Evolutionary conservation across 371 early-diverging fungal genomes (phyloP).

Genomic region (Funneliformis caledonium): DNA sequence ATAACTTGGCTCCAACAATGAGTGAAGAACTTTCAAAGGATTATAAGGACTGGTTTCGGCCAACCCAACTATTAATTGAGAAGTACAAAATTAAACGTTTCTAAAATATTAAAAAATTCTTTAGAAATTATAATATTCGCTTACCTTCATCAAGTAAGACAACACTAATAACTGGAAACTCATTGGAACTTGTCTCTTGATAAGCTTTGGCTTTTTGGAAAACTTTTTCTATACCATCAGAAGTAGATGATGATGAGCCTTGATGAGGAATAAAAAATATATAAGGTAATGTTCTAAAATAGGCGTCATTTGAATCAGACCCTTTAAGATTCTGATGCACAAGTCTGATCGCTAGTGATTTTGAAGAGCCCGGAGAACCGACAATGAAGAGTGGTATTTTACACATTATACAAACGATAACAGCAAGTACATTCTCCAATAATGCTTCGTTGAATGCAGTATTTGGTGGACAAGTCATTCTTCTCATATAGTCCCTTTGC

Average conservation of each 20-base stretch:
- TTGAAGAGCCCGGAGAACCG: constrained; percentile 37
- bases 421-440: constrained; percentile 31
- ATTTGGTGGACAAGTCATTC: constrained; percentile 30
- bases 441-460: constrained; percentile 35
- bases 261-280: constrained; percentile 41
- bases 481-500: constrained; percentile 12
- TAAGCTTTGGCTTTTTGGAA: constrained; percentile 35
- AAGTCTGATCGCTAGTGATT: constrained; percentile 37
- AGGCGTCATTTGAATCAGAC: constrained; percentile 35
- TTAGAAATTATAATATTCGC: not conserved
- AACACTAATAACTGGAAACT: constrained; percentile 36
- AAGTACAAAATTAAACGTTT: not conserved
- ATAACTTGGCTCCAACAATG: constrained; percentile 41
- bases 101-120: not conserved
- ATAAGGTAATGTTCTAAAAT: constrained; percentile 34
- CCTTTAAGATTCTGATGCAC: constrained; percentile 40
- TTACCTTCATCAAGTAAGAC: constrained; percentile 41
- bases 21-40: constrained; percentile 40
- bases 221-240: constrained; percentile 41
- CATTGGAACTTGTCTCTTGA: constrained; percentile 29
- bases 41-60: constrained; percentile 40
- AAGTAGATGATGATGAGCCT: constrained; percentile 42
- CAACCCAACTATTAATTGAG: constrained; percentile 34
- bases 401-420: constrained; percentile 35
- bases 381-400: constrained; percentile 38